Evolutionary conservation across 2,329 filamentous ascomycete genomes (phyloP), one percentile per base, ranked within the genome.

Genomic region (Thelonectria blattea): DNA sequence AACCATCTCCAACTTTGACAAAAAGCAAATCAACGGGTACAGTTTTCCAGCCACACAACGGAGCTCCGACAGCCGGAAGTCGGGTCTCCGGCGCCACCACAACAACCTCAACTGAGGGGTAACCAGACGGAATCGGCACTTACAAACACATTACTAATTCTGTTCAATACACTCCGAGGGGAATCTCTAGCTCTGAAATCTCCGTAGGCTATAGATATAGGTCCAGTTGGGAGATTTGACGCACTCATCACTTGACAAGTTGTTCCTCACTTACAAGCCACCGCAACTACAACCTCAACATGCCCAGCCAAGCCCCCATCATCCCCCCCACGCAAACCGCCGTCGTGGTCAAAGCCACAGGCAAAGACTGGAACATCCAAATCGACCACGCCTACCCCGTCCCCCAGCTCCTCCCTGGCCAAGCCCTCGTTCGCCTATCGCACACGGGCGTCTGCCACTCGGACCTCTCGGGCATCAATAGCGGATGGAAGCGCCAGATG

Each of bases 371-470:
- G 50, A 32, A 43, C 17, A 3, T 52, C 18, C 37, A 43, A 14
- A 15, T 52, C 24, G 22, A 52, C n/a, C 22, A 17, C 15, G 30
- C 37, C 3, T 52, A 52, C 22, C 37, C 50, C 6, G 39, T 52
- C 11, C 50, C 50, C 1, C 18, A 18, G 7, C 50, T 52, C 18
- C 22, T 43, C n/a, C 39, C 50, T 10, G 50, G 50, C n/a, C 50
- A 52, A 9, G 50, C 39, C 15, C 39, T 52, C 17, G 50, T 52
- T 42, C 50, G 50, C 12, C 37, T 52, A n/a, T 52, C 50, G 20
- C 15, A 52, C 17, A 52, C 50, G 15, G 50, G 50, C 22, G 50
- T 52, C 24, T 52, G 50, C 24, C 50, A 52, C 39, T 52, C 50
- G 11, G 50, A 52, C 24, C 50, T 52, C 11, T 52, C 50, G 8